Evolutionary conservation across 164 flowering plant species (phyloP).

Genomic region (Nymphaea thermarum): DNA sequence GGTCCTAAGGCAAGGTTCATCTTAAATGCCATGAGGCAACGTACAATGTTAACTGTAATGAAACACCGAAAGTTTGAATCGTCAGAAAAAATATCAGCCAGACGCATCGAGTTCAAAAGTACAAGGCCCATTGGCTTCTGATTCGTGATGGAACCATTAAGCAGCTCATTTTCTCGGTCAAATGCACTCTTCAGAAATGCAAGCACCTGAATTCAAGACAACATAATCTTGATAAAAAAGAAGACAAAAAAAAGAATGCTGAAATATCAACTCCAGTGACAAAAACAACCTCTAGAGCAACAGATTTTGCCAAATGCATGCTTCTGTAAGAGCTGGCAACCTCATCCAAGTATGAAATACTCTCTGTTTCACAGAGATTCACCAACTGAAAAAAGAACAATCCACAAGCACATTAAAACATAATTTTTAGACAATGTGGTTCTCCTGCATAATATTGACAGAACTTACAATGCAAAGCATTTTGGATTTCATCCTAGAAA

Average conservation of each 20-base stretch:
- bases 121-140: constrained; percentile 56
- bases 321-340: constrained; percentile 64
- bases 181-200: constrained; percentile 56
- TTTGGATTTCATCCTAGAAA: constrained; percentile 84
- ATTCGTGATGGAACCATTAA: constrained; percentile 16
- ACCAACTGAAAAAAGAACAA: constrained; percentile 52
- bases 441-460: background rate
- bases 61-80: constrained; percentile 89
- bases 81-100: constrained; percentile 89
- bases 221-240: constrained; percentile 4
- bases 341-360: constrained; percentile 89
- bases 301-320: constrained; percentile 65
- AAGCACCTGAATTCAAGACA: constrained; percentile 44
- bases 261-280: background rate
- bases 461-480: constrained; percentile 76
- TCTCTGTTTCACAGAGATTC: constrained; percentile 91
- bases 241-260: background rate
- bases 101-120: constrained; percentile 87
- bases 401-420: constrained; percentile 2
- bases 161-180: constrained; percentile 22
- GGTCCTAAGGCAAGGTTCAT: no score
- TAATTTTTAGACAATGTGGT: background rate
- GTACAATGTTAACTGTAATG: constrained; percentile 67
- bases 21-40: constrained; percentile 8
- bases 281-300: constrained; percentile 64